Percentiles rank a stretch among this genome's conserved stretches.
Evolutionary conservation across 768 basidiomycete genomes (phyloP).

Genomic region (Multifurca ochricompacta): DNA sequence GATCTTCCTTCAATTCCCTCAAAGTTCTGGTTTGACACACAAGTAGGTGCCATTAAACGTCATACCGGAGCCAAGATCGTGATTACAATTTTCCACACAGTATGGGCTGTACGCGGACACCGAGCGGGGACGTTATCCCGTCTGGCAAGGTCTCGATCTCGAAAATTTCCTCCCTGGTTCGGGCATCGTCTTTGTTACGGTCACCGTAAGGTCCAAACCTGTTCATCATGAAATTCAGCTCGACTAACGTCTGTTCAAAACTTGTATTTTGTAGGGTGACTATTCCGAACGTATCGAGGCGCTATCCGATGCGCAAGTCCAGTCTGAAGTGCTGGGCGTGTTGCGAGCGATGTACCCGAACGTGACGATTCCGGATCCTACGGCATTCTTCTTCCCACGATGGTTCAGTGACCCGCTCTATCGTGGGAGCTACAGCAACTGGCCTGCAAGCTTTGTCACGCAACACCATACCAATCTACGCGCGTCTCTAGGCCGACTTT

Average conservation of each 20-base stretch:
- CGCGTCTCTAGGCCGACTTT: conserved; percentile 43
- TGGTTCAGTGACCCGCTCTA: conserved; percentile 46
- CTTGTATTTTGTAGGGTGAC: conserved; percentile 47
- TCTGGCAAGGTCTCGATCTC: conserved; percentile 60
- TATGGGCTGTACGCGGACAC: conserved; percentile 11
- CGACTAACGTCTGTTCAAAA: background rate
- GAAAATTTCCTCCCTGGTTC: conserved; percentile 50
- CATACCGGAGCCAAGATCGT: background rate
- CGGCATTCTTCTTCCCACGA: conserved; percentile 42
- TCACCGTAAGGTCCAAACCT: conserved; percentile 36
- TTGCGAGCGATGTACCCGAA: conserved; percentile 49
- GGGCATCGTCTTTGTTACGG: conserved; percentile 43
- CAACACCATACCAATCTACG: conserved; percentile 48
- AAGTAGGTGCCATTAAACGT: conserved; percentile 25
- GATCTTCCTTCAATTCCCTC: conserved; percentile 12
- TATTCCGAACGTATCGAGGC: conserved; percentile 49
- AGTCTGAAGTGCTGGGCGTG: conserved; percentile 46
- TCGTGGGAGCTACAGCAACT: conserved; percentile 58
- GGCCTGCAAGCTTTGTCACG: conserved; percentile 47
- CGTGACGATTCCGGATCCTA: conserved; percentile 42
- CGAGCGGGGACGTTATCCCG: conserved; percentile 36
- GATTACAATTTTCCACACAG: background rate
- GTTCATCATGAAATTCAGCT: background rate
- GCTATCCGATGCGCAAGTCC: conserved; percentile 39
- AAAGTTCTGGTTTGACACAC: conserved; percentile 17